phyloP scores from a whole-genome alignment of 345 rosid genomes.

The Nasturtium officinale region DNA sequence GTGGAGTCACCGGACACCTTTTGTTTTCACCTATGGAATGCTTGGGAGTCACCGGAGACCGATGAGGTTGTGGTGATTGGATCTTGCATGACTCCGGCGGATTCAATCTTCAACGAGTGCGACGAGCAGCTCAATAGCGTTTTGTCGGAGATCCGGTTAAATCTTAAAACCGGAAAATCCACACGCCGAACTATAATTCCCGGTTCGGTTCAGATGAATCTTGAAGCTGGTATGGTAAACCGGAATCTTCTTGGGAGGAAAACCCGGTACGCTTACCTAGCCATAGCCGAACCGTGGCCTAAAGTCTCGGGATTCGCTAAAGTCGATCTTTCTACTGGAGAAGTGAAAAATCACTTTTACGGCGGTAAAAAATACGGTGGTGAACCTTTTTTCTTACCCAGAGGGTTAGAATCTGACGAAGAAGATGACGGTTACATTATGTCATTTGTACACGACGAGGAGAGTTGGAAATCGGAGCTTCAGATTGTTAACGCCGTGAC shows the following conservation, averaged over 20 bases:
- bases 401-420: conserved; percentile 43
- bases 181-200: conserved; percentile 64
- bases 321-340: conserved; percentile 78
- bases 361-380: conserved; percentile 80
- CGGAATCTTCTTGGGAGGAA: conserved; percentile 71
- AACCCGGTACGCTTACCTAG: conserved; percentile 75
- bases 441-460: conserved; percentile 82
- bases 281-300: conserved; percentile 97
- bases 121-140: conserved; percentile 80
- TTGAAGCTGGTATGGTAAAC: conserved; percentile 99
- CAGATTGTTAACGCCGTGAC: conserved; percentile 73
- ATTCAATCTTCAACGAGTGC: conserved; percentile 91
- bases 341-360: conserved; percentile 59
- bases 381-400: conserved; percentile 79
- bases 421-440: conserved; percentile 89
- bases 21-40: conserved; percentile 95
- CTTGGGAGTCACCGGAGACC: conserved; percentile 88
- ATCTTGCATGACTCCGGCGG: conserved; percentile 98
- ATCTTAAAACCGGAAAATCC: conserved; percentile 77
- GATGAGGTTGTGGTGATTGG: conserved; percentile 90
- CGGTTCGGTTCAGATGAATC: conserved; percentile 65
- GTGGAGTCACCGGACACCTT: conserved; percentile 78
- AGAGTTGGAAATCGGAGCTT: conserved; percentile 77
- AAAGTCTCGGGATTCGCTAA: conserved; percentile 89
- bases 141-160: conserved; percentile 80